Evolutionary conservation across 208 protist genomes (phyloP).

Genomic region (Wallacemonas rigidus): DNA sequence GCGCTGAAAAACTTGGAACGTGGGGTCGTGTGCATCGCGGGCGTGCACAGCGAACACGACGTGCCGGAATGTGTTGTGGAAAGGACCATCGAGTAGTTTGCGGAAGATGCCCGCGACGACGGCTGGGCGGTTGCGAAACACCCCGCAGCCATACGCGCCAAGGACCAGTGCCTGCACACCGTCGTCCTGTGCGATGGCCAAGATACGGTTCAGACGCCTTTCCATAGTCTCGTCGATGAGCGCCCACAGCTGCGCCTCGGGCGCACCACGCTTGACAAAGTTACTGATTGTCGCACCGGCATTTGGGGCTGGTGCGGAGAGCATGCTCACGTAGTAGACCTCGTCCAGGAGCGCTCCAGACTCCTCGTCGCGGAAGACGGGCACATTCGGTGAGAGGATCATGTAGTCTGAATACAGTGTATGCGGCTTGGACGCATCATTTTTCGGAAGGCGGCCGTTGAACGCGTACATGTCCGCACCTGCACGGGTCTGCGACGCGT

Average conservation of each 20-base stretch:
- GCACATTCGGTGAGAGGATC: constrained; percentile 14
- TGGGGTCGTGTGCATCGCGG: not conserved
- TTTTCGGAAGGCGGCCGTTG: constrained; percentile 9
- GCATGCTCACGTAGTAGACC: constrained; percentile 19
- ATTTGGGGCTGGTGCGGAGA: constrained; percentile 27
- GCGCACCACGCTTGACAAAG: not conserved
- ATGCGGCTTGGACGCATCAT: constrained; percentile 9
- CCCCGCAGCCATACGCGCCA: constrained; percentile 28
- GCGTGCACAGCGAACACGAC: constrained; percentile 24
- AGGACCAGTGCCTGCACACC: constrained; percentile 10
- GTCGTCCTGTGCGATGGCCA: constrained; percentile 10
- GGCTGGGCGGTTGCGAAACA: constrained; percentile 17
- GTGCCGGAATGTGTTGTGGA: constrained; percentile 17
- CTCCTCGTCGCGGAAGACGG: constrained; percentile 27
- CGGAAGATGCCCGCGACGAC: constrained; percentile 7
- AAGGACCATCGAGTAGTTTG: constrained; percentile 2
- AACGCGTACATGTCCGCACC: constrained; percentile 17
- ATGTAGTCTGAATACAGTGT: constrained; percentile 25
- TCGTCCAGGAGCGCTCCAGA: constrained; percentile 11
- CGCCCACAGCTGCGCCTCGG: not conserved
- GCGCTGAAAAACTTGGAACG: constrained; percentile 1
- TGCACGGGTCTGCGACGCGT: constrained; percentile 21
- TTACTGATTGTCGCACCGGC: constrained; percentile 20
- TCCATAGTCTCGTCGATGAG: constrained; percentile 13
- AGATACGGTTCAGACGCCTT: constrained; percentile 12